Conservation (phyloP, 441 rosid species). For the Bocquillonia castaneifolia region DNA sequence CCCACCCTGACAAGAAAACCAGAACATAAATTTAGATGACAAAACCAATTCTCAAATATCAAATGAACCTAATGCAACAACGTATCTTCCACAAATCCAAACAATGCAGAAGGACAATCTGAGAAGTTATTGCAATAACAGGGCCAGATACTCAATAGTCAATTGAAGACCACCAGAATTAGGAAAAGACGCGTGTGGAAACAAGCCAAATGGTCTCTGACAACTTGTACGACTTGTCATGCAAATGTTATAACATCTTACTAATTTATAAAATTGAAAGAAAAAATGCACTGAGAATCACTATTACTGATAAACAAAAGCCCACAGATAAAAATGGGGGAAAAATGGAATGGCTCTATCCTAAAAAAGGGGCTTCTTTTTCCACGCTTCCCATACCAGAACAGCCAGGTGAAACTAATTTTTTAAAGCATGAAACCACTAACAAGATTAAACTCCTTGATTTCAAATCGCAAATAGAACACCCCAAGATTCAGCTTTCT, state of each 20-base stretch:
- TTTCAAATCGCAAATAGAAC: not conserved
- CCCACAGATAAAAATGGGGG: too few relatives aligned
- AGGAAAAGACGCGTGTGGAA: not conserved
- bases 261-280: not conserved
- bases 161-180: not conserved
- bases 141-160: not conserved
- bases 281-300: not conserved
- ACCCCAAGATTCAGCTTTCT: not conserved
- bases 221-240: not conserved
- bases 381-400: not conserved
- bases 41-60: conserved; percentile 8
- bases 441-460: not conserved
- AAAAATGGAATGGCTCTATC: too few relatives aligned
- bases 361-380: not conserved
- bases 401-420: not conserved
- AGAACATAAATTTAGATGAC: conserved; percentile 22
- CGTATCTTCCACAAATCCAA: not conserved
- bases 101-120: not conserved
- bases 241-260: not conserved
- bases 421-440: not conserved
- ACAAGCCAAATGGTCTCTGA: not conserved
- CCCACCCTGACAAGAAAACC: conserved; percentile 52
- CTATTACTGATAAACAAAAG: not conserved
- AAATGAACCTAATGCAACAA: not conserved
- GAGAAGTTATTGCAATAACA: not conserved